phyloP scores from a whole-genome alignment of 2,329 filamentous ascomycete genomes.

The Xylariaceae sp. region DNA sequence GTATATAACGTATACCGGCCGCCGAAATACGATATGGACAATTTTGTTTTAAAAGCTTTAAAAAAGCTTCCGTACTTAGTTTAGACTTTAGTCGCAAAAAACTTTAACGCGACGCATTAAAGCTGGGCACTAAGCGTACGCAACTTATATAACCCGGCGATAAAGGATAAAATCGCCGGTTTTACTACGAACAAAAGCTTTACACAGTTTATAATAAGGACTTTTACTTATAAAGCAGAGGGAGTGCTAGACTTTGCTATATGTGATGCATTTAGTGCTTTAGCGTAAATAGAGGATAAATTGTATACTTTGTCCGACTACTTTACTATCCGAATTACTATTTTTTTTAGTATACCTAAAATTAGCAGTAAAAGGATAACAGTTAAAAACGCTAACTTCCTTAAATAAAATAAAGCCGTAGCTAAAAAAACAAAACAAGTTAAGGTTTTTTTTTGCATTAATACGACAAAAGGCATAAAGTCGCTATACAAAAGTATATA shows the following conservation, averaged over 20 bases:
- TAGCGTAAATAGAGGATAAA: background rate
- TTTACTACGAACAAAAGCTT: background rate
- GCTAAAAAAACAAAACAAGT: no score
- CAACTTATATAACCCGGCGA: background rate
- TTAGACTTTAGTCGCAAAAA: background rate
- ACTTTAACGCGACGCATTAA: background rate
- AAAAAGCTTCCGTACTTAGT: background rate
- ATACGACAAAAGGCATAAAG: no score
- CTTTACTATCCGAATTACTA: background rate
- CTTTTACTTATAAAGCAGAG: background rate
- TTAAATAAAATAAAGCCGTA: no score
- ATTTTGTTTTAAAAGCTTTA: background rate
- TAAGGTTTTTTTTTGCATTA: no score
- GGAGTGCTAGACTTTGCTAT: background rate
- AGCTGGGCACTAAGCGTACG: background rate
- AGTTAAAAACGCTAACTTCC: no score
- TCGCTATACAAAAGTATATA: no score
- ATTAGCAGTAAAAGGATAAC: no score
- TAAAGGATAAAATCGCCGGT: background rate
- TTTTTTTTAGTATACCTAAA: no score
- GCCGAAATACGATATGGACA: background rate
- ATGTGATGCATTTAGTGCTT: background rate
- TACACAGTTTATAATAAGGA: background rate
- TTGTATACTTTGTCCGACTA: background rate
- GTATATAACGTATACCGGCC: background rate